Conservation (phyloP, 345 rosid genomes). For the Mercurialis annua region DNA sequence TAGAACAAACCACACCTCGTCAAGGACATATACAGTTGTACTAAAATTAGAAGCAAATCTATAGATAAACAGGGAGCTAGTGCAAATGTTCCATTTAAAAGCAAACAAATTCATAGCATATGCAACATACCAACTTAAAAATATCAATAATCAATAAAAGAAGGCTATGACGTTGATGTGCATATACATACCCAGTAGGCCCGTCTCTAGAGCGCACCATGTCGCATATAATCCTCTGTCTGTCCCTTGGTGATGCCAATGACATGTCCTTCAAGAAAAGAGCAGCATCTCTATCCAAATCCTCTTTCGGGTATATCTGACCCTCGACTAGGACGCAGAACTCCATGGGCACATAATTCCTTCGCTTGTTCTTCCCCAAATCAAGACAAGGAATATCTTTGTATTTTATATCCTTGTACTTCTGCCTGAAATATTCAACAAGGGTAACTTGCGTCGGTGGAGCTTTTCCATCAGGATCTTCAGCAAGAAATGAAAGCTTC, state of each 20-base stretch:
- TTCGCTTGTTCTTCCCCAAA: conserved; percentile 47
- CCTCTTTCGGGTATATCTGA: conserved; percentile 75
- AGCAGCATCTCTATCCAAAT: conserved; percentile 41
- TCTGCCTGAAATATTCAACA: conserved; percentile 60
- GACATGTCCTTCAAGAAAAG: conserved; percentile 43
- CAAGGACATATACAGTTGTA: neutral
- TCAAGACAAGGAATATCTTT: conserved; percentile 70
- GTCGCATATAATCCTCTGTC: conserved; percentile 41
- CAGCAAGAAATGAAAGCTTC: conserved; percentile 32
- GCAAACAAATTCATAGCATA: too few relatives aligned
- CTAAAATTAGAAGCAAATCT: neutral
- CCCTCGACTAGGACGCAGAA: conserved; percentile 72
- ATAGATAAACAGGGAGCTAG: neutral
- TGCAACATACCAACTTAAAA: too few relatives aligned
- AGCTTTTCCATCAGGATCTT: conserved; percentile 43
- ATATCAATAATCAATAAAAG: neutral
- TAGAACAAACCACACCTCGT: neutral
- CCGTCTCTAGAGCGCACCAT: conserved; percentile 49
- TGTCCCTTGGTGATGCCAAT: conserved; percentile 40
- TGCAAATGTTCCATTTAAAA: neutral
- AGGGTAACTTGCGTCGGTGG: conserved; percentile 27
- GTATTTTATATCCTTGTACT: conserved; percentile 44
- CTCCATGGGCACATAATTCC: conserved; percentile 75
- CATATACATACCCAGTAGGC: conserved; percentile 64
- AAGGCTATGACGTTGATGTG: neutral